A percentile compares a stretch with the other conserved stretches of the same genome.
phyloP scores from a whole-genome alignment of 371 early-diverging fungal species.

The Mortierella sp. region DNA sequence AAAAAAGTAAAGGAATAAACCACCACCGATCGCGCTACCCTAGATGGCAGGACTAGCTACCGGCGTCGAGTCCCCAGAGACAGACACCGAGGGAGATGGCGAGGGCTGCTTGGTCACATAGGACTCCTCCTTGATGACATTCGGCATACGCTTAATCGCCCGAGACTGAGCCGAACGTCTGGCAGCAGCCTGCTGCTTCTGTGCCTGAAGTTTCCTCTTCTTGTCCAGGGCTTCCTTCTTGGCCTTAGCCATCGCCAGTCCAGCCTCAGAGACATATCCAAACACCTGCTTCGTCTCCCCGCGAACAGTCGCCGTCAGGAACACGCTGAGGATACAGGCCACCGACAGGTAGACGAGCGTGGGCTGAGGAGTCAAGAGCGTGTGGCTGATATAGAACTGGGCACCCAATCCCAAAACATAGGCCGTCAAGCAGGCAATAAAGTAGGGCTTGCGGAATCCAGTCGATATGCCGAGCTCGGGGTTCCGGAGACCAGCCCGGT shows the following conservation, averaged over 20 bases:
- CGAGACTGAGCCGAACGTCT: constrained; percentile 4
- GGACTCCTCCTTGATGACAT: constrained; percentile 29
- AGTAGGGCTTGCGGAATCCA: constrained; percentile 90
- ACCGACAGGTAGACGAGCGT: constrained; percentile 94
- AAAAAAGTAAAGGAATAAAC: background rate
- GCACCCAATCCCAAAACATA: constrained; percentile 91
- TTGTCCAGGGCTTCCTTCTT: constrained; percentile 48
- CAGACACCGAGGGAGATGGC: constrained; percentile 1
- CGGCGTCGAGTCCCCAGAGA: background rate
- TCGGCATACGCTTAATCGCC: constrained; percentile 12
- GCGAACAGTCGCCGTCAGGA: constrained; percentile 81
- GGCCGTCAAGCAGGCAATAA: constrained; percentile 80
- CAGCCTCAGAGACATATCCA: constrained; percentile 77
- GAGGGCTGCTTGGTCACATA: constrained; percentile 10
- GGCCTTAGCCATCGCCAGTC: constrained; percentile 62
- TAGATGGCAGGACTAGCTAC: constrained; percentile 4
- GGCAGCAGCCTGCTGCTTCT: constrained; percentile 15
- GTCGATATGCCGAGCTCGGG: constrained; percentile 60
- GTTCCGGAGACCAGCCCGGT: constrained; percentile 50
- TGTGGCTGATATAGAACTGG: constrained; percentile 92
- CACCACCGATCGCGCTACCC: background rate
- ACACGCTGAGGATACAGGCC: constrained; percentile 90
- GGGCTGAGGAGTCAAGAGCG: constrained; percentile 93
- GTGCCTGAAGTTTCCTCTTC: constrained; percentile 15
- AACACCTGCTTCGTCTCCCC: constrained; percentile 87